Conservation (phyloP, 1,139 yeast species). For the Pichia sp. region DNA sequence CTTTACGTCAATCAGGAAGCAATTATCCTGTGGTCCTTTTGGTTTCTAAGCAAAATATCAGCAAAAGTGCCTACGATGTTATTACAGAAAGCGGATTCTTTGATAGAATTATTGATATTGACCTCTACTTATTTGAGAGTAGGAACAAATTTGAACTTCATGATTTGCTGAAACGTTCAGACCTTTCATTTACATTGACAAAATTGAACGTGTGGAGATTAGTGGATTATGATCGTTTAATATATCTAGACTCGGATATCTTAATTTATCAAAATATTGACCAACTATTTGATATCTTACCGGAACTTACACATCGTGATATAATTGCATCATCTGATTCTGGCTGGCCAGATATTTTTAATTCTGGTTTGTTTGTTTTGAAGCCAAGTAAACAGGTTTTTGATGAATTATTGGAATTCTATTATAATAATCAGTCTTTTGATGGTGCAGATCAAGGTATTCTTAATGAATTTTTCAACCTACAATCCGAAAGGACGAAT, state of each 20-base stretch:
- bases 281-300: slow-evolving; percentile 31
- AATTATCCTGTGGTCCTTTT: slow-evolving; percentile 20
- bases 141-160: slow-evolving; percentile 18
- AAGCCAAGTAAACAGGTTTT: slow-evolving; percentile 49
- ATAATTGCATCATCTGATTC: slow-evolving; percentile 81
- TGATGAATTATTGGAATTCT: slow-evolving; percentile 36
- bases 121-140: slow-evolving; percentile 16
- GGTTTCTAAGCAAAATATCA: slow-evolving; percentile 26
- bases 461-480: slow-evolving; percentile 66
- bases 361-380: slow-evolving; percentile 74
- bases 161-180: slow-evolving; percentile 56
- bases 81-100: slow-evolving; percentile 20
- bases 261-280: slow-evolving; percentile 47
- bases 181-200: slow-evolving; percentile 61
- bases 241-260: slow-evolving; percentile 81
- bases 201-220: slow-evolving; percentile 66
- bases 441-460: slow-evolving; percentile 98
- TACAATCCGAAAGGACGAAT: slow-evolving; percentile 16
- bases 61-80: slow-evolving; percentile 29
- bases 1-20: slow-evolving; percentile 24
- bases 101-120: slow-evolving; percentile 31
- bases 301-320: slow-evolving; percentile 21
- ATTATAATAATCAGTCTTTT: slow-evolving; percentile 37
- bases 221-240: slow-evolving; percentile 47
- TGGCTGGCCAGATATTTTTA: slow-evolving; percentile 95